Evolutionary conservation across 495 filamentous ascomycete species (phyloP).

Genomic region (Monascus purpureus): DNA sequence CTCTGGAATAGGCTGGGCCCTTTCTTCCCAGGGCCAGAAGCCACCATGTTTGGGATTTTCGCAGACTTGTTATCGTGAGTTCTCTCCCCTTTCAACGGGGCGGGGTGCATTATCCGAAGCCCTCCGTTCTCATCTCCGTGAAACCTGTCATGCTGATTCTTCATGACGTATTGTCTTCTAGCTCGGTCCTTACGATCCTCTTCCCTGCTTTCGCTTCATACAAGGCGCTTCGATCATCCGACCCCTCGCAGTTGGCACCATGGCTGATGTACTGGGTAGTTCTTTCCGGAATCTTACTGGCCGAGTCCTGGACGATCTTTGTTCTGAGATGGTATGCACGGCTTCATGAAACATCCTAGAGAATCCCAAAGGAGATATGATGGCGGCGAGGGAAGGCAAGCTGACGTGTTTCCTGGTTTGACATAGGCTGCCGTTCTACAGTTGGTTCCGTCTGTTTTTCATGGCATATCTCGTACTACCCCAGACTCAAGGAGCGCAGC

Average conservation of each 20-base stretch:
- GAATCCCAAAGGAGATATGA: not conserved
- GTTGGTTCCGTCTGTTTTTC: slow-evolving; percentile 76
- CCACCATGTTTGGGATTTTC: slow-evolving; percentile 66
- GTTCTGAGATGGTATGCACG: slow-evolving; percentile 58
- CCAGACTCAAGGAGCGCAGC: slow-evolving; percentile 78
- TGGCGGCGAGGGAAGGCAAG: not conserved
- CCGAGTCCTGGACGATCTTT: slow-evolving; percentile 79
- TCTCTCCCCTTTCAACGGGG: not conserved
- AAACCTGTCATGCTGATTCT: slow-evolving; percentile 25
- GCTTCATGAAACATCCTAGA: not conserved
- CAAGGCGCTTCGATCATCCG: slow-evolving; percentile 88
- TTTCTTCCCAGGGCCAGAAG: not conserved
- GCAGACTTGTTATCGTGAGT: slow-evolving; percentile 69
- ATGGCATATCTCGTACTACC: slow-evolving; percentile 95
- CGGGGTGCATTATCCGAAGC: not conserved
- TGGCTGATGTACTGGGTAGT: slow-evolving; percentile 99
- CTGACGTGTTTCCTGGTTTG: not conserved
- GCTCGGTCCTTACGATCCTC: slow-evolving; percentile 76
- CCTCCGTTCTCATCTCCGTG: slow-evolving; percentile 3
- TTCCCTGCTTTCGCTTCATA: slow-evolving; percentile 96
- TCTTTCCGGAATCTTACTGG: slow-evolving; percentile 61
- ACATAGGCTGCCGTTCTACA: slow-evolving; percentile 78
- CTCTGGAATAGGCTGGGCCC: not conserved
- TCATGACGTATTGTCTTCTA: slow-evolving; percentile 4
- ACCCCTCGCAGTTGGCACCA: slow-evolving; percentile 85